These are phyloP conservation scores for Globisporangium radiosum DNA, from an alignment of 352 stramenopile genomes.

Conservation along the genomic window DNA sequence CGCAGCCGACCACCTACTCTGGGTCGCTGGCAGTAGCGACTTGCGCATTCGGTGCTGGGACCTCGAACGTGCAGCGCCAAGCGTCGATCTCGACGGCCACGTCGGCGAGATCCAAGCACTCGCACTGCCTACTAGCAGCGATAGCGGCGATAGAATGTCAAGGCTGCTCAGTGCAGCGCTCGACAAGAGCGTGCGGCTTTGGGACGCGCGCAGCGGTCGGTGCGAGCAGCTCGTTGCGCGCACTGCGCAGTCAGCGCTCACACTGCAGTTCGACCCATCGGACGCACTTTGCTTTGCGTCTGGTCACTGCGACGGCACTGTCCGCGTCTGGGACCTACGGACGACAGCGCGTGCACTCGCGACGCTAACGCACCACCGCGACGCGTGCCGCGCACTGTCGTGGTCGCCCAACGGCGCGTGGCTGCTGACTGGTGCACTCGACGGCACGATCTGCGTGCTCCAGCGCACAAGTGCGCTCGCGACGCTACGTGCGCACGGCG, in stretches of 20 bases:
- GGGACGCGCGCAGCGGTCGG: slow-evolving; percentile 46
- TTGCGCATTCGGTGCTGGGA: slow-evolving; percentile 49
- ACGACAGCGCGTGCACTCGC: slow-evolving; percentile 16
- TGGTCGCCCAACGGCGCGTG: slow-evolving; percentile 56
- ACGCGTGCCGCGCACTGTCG: slow-evolving; percentile 54
- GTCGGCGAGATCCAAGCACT: slow-evolving; percentile 59
- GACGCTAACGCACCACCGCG: slow-evolving; percentile 26
- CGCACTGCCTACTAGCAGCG: slow-evolving; percentile 14
- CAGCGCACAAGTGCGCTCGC: slow-evolving; percentile 20
- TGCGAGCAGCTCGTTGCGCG: slow-evolving; percentile 46
- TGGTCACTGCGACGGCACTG: slow-evolving; percentile 52
- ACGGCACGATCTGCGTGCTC: slow-evolving; percentile 49
- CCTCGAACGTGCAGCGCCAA: slow-evolving; percentile 16
- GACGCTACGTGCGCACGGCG: slow-evolving; percentile 45
- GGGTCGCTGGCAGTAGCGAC: slow-evolving; percentile 34
- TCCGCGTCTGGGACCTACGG: slow-evolving; percentile 62
- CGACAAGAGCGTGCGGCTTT: slow-evolving; percentile 61
- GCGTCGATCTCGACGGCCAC: slow-evolving; percentile 48
- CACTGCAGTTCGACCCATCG: slow-evolving; percentile 40
- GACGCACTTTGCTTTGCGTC: slow-evolving; percentile 28
- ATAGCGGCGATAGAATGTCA: neutral
- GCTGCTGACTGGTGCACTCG: slow-evolving; percentile 55
- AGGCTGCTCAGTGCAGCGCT: slow-evolving; percentile 36
- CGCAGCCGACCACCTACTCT: slow-evolving; percentile 23
- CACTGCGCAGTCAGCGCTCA: slow-evolving; percentile 25